Base-by-base conservation (phyloP, 2,329 filamentous ascomycete genomes). In the Penicillium psychrosexuale region DNA sequence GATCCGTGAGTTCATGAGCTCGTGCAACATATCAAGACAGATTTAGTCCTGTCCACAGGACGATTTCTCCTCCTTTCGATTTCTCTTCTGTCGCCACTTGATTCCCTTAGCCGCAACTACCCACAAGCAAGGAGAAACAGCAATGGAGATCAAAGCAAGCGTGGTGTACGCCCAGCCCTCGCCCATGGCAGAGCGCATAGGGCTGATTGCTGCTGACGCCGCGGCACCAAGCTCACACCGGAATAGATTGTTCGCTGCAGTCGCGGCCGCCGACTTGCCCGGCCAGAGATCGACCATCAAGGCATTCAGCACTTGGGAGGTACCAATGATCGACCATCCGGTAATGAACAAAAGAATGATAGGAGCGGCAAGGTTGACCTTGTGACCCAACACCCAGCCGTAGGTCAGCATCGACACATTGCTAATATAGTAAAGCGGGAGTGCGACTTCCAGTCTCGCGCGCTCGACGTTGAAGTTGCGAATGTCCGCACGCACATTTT, bases 401-500 rank as follows among this genome's bases (percentile, higher is more conserved):
- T 70, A 75, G 1, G 61, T 59, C 15, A 75, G 64, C 7, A 74
- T 58, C 9, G 62, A 43, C 0, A 61, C 40, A 11, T 58, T 58
- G 13, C 67, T 62, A 9, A 68, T 9, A 22, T 69, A 69, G n/a
- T 69, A 62, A 1, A 71, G 47, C 0, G 73, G 72, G 3, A 75
- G 48, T 0, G 66, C 66, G 11, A 76, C 58, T 47, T 75, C 60
- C 4, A 74, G 59, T 17, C 74, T 62, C 0, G 68, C 73, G 19
- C 59, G 66, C 46, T 77, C 82, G 40, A 84, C 77, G 0, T 81
- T 80, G 52, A 83, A 83, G 47, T 77, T 64, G 19, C 66, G 66
- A 8, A 63, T 53, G 13, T 63, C 59, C 6, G 56, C 39, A 15
- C 56, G 53, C 5, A 47, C 31, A 82, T 68, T 60, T 81, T 77